Base-by-base conservation (phyloP, 768 basidiomycete genomes). In the Lactarius quietus region DNA sequence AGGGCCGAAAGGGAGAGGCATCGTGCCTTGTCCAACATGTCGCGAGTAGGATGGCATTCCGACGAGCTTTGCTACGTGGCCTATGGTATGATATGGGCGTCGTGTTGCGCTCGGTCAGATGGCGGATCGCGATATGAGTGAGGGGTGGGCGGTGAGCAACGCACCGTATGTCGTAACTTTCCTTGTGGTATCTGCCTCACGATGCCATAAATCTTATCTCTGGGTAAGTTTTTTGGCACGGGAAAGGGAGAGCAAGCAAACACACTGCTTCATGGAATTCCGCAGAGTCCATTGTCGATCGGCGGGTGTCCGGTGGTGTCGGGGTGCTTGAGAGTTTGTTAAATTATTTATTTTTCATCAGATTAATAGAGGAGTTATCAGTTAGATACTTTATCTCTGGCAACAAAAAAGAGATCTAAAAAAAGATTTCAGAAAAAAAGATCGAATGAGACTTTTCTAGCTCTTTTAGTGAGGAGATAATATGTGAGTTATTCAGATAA, bases 11-110 rank as follows among this genome's bases (percentile, higher is more conserved):
- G 14, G 8, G 10, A 12, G 36, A 51, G 33, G 9, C 3, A 45
- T 5, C 54, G 59, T 66, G 89, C 92, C 91, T 80, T 92, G 89
- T 6, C 92, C 92, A 31, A 93, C 91, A 69, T 90, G 90, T 55
- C 92, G 82, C 5, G 92, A 84, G 75, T 93, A 83, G 29, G 80
- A 80, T 0, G 91, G 92, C 87, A 89, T 90, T 20, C 89, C 89
- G 61, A 90, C 81, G 28, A 93, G 78, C 70, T 87, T 91, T 8
- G 92, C 90, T 61, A 93, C 83, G 71, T 92, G 89, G 3, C 89
- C 90, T 93, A 68, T 12, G 15, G 31, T 39, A 31, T 33, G 31
- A 61, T 23, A 41, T 20, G 53, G 48, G 29, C 38, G 33, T 17
- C 17, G 18, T 33, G n/a, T 41, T 38, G 31, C 6, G 39, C 36